These are phyloP conservation scores for Euphorbia schlechtendalii DNA, from an alignment of 441 rosid species.

Conservation along the genomic window DNA sequence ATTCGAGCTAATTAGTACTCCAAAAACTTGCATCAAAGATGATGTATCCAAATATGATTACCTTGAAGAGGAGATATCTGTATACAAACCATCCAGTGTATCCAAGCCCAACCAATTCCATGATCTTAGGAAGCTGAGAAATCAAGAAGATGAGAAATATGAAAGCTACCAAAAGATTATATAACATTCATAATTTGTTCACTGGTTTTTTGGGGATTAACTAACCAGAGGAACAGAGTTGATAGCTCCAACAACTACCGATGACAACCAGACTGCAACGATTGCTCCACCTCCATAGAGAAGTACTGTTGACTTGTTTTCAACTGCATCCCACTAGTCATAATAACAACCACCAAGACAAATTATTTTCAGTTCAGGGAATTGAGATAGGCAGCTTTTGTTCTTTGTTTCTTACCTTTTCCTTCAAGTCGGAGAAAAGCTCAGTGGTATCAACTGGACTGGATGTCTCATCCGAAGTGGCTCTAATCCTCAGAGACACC, in stretches of 20 bases:
- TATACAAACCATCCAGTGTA: constrained; percentile 99
- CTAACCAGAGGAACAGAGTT: constrained; percentile 99
- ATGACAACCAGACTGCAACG: constrained; percentile 84
- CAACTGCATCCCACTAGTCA: constrained; percentile 82
- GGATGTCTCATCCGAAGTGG: constrained; percentile 60
- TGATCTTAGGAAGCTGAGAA: constrained; percentile 93
- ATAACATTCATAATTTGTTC: too few species aligned
- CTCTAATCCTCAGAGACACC: constrained; percentile 48
- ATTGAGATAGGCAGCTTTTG: too few species aligned
- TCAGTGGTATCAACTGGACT: constrained; percentile 54
- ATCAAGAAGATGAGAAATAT: too few species aligned
- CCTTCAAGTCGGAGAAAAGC: constrained; percentile 76
- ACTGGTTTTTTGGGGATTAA: too few species aligned
- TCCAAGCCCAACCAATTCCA: constrained; percentile 99
- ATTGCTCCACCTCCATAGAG: constrained; percentile 86
- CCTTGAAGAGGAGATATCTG: constrained; percentile 99
- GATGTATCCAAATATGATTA: too few species aligned
- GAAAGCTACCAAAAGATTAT: too few species aligned
- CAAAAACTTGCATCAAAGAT: too few species aligned
- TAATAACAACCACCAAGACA: constrained; percentile 2
- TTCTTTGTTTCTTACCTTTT: constrained; percentile 49
- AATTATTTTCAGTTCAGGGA: too few species aligned
- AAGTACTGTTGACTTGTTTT: constrained; percentile 88
- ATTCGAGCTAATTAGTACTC: too few species aligned
- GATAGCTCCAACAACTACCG: constrained; percentile 72